Evolutionary conservation across 345 rosid genomes (phyloP).

Genomic region (Erodium maritimum): DNA sequence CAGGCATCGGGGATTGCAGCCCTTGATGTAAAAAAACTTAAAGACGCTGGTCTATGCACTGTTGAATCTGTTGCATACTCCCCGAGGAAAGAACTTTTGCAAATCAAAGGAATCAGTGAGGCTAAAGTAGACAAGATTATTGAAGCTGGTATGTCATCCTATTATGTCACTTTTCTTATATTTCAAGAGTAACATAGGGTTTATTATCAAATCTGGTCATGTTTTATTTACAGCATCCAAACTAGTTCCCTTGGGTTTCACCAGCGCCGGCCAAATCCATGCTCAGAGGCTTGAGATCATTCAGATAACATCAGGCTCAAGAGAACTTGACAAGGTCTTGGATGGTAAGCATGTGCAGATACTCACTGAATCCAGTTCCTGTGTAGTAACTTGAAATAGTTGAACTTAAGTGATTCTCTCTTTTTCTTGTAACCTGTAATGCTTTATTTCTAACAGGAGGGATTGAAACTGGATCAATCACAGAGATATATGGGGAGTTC

Average conservation of each 20-base stretch:
- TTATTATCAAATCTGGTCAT: too few relatives aligned
- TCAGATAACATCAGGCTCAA: constrained; percentile 92
- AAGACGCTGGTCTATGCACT: constrained; percentile 87
- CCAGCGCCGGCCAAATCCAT: constrained; percentile 83
- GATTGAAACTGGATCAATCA: constrained; percentile 90
- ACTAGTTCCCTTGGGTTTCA: constrained; percentile 84
- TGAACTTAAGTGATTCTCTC: too few relatives aligned
- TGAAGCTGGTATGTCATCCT: constrained; percentile 61
- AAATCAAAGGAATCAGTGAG: constrained; percentile 91
- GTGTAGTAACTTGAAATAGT: too few relatives aligned
- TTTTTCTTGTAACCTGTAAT: too few relatives aligned
- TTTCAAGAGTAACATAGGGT: too few relatives aligned
- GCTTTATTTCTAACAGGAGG: constrained; percentile 43
- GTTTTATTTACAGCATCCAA: constrained; percentile 53
- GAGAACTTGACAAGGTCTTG: constrained; percentile 88
- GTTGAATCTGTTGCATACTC: constrained; percentile 86
- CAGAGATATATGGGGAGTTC: constrained; percentile 93
- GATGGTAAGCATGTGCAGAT: constrained; percentile 33
- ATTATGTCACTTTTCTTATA: too few relatives aligned
- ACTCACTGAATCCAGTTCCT: too few relatives aligned
- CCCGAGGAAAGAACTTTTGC: constrained; percentile 92
- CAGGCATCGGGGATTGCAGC: constrained; percentile 86
- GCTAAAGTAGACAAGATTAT: constrained; percentile 90
- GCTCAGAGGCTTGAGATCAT: constrained; percentile 89
- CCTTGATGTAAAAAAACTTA: constrained; percentile 80